Base-by-base conservation (phyloP, 2,329 filamentous ascomycete genomes). In the Stemphylium vesicarium region DNA sequence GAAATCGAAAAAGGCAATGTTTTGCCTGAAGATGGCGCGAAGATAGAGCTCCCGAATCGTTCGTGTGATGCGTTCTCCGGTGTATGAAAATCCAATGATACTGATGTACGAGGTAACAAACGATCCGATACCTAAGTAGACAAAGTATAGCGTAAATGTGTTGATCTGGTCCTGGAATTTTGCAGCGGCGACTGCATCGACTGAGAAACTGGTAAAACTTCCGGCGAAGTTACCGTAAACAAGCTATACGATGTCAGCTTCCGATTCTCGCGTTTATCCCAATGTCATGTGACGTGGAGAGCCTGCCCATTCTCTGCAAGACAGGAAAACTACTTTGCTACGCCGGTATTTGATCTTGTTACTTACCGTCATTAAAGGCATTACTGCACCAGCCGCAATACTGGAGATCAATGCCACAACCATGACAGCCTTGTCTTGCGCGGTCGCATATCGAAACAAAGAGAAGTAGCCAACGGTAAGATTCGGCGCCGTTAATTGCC, bases 61-160 rank as follows among this genome's bases (percentile, higher is more conserved):
- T 42, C 76, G 75, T 1, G 78, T 74, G 26, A 81, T 80, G 26
- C 79, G 75, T 53, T 82, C 80, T 31, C 80, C 80, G 1, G 77
- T 76, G 53, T 80, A 96, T 65, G 97, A 96, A 78, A 96, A 97
- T 16, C 91, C 91, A 15, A 96, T 87, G 0, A 93, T 97, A 20
- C 86, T 84, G 55, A 96, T 65, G 52, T 75, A 77, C 51, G 97
- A 80, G 63, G 96, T 96, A 13, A 92, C 92, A 38, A 75, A 71
- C 0, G 69, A 68, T 13, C 59, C 69, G 33, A 74, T 71, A 69
- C 64, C 75, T 18, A 77, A 64, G 53, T 77, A 77, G 2, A 77
- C 68, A 44, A 76, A 77, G 48, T 76, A 77, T 12, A 77, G 57
- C 0, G 73, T 70, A 15, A 71, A 70, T 11, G 54, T 51, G 40